Evolutionary conservation across 176 grass and related monocot species (phyloP).

Genomic region (Thalia dealbata): DNA sequence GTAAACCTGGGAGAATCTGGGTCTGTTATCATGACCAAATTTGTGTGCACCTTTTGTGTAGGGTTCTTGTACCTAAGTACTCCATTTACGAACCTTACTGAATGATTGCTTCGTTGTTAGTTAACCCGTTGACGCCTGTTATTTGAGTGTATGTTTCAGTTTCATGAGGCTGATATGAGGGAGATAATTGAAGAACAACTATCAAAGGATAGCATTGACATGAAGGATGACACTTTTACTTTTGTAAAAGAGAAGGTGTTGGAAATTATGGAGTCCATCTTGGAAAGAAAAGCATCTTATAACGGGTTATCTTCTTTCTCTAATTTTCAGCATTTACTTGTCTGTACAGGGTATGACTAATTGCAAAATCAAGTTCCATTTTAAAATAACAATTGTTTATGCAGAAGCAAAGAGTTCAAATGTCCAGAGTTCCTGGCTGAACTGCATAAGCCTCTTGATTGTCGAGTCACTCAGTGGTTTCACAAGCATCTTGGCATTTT

Average conservation of each 20-base stretch:
- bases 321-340: background rate
- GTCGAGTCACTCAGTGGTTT: conserved; percentile 51
- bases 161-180: conserved; percentile 43
- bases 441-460: conserved; percentile 46
- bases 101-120: background rate
- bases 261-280: conserved; percentile 29
- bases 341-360: background rate
- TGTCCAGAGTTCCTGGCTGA: conserved; percentile 53
- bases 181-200: conserved; percentile 49
- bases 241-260: conserved; percentile 47
- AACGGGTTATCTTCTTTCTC: conserved; percentile 29
- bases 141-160: conserved; percentile 33
- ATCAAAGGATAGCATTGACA: conserved; percentile 25
- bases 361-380: background rate
- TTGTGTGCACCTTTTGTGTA: conserved; percentile 32
- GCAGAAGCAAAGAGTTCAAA: conserved; percentile 54
- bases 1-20: conserved; percentile 50
- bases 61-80: conserved; percentile 18
- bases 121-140: conserved; percentile 1
- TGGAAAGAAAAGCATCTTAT: conserved; percentile 28
- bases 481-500: conserved; percentile 34
- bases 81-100: conserved; percentile 6
- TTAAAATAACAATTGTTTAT: background rate
- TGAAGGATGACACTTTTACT: conserved; percentile 26
- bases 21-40: conserved; percentile 34